phyloP scores from a whole-genome alignment of 2,329 filamentous ascomycete genomes.

The Coniochaeta sp. region DNA sequence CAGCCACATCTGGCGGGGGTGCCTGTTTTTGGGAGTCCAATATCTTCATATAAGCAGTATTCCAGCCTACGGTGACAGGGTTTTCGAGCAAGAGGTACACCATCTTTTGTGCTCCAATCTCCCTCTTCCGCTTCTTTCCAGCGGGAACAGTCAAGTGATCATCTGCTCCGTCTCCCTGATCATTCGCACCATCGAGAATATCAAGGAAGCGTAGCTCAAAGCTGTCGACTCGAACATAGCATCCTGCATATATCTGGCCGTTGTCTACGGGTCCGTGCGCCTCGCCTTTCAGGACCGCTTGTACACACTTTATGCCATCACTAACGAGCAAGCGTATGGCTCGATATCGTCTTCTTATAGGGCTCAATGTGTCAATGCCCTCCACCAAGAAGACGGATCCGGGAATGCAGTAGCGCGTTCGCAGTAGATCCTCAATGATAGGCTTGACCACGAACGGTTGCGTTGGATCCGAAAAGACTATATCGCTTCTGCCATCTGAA shows the following conservation, averaged over 20 bases:
- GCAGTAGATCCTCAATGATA: constrained; percentile 39
- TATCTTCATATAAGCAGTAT: constrained; percentile 28
- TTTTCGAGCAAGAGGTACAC: constrained; percentile 38
- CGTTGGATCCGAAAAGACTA: constrained; percentile 15
- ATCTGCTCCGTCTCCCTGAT: neutral
- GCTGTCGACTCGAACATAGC: constrained; percentile 37
- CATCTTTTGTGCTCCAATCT: constrained; percentile 17
- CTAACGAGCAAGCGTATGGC: constrained; percentile 40
- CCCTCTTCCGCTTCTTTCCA: neutral
- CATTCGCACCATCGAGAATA: neutral
- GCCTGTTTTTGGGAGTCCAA: constrained; percentile 6
- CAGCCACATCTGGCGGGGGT: neutral
- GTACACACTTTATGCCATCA: constrained; percentile 46
- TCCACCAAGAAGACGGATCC: constrained; percentile 42
- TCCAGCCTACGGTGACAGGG: constrained; percentile 39
- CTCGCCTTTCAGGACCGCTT: constrained; percentile 37
- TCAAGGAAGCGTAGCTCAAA: constrained; percentile 27
- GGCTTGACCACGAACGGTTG: constrained; percentile 23
- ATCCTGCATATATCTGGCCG: constrained; percentile 36
- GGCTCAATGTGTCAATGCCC: constrained; percentile 10
- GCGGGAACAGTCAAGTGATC: constrained; percentile 4
- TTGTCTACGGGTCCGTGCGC: constrained; percentile 40
- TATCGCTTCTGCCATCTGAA: constrained; percentile 1
- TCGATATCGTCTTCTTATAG: constrained; percentile 26
- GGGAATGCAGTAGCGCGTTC: constrained; percentile 37